Base-by-base conservation (phyloP, 257 asterid species). In the Gentiana dahurica region DNA sequence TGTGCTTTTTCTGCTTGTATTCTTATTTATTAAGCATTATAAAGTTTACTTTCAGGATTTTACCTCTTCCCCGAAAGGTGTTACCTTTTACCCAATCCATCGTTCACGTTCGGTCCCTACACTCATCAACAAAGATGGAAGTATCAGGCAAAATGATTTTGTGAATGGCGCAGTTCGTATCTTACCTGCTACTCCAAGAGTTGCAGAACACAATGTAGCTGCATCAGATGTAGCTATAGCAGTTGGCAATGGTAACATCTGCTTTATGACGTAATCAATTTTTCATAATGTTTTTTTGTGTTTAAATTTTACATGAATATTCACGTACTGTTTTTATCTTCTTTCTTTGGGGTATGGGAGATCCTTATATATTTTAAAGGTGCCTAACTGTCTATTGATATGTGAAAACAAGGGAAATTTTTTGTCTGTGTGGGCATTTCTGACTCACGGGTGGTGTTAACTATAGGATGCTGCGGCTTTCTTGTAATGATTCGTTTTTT, bases 21-120 rank as follows among this genome's bases (percentile, higher is more conserved):
- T 24, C 24, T 24, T 24, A 24, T 24, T 9, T 36, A 36, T 34
- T 44, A 33, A 34, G 5, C 47, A 46, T 43, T 4, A 1, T 44
- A 37, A 34, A 58, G 62, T 11, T 12, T 13, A 34, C 8, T 73
- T 69, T 75, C 55, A 37, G 65, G 58, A 59, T 53, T 63, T 51
- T 54, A 9, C 57, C 64, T 7, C 71, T 60, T 64, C 69, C 60
- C 87, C 87, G 96, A 85, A 79, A 71, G 78, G 73, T 54, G 82
- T 65, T 57, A 35, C 51, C 62, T 65, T 55, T 67, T 58, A 63
- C 50, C 67, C 87, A 37, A 87, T 91, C 15, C 98, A 79, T 55
- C 95, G 96, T 53, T 91, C 98, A 11, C 84, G 52, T 59, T 91
- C 96, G 41, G 95, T 91, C 6, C 98, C 98, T 5, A 76, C 37